Evolutionary conservation across 2,329 filamentous ascomycete genomes (phyloP), one percentile per base, ranked within the genome.

Genomic region (Trichoderma sp.): DNA sequence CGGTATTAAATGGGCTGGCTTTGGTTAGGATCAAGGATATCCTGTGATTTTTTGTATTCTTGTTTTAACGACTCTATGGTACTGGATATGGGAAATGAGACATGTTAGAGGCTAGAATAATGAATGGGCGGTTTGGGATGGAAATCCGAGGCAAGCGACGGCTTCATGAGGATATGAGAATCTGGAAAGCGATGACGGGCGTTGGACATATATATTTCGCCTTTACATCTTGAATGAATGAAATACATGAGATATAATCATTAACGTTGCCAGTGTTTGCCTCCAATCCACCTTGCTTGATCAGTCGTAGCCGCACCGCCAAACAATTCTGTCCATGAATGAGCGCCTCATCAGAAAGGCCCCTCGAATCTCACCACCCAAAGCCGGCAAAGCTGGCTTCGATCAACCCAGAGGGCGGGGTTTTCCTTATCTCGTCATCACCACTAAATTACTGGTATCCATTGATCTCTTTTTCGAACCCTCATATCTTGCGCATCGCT

Each of bases 1-100:
- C 81, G 82, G 71, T 83, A 84, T 75, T 60, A 27, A 21, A 4
- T 14, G 60, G 31, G 38, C 16, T 59, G 31, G 38, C 16, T 59
- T n/a, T 7, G 45, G 2, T 11, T 59, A 18, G 31, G 12, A 38
- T 59, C 4, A 16, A 41, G 33, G 9, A 8, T 9, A 14, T 64
- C 27, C 7, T 38, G 31, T 64, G 33, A 5, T 3, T 64, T 41
- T 27, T 2, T 6, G n/a, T n/a, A n/a, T 31, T 12, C 24, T 64
- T 38, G 2, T 38, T 24, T 29, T 18, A n/a, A n/a, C 29, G 33
- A 38, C 21, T 65, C 18, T 35, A 21, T 11, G 60, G 60, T 14
- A 63, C 3, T 16, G 56, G 27, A 5, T 31, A 60, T 71, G 31
- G 67, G 64, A 66, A 50, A 67, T 31, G 21, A 65, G 64, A 67